Evolutionary conservation across 2,329 filamentous ascomycete species (phyloP).

Genomic region (Basipetospora chlamydospora): DNA sequence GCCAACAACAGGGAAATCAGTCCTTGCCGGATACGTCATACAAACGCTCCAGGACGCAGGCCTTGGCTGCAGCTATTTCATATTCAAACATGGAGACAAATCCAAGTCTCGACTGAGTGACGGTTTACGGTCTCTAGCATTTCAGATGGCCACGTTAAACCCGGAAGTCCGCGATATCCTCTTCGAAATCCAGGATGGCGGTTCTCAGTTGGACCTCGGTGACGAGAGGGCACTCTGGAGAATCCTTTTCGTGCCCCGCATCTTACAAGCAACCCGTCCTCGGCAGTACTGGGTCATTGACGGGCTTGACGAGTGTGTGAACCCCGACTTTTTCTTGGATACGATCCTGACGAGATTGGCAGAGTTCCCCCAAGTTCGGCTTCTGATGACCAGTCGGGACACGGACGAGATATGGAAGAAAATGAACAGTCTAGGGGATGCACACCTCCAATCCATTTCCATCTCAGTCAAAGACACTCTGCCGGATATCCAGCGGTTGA

Average conservation of each 20-base stretch:
- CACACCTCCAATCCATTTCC: neutral
- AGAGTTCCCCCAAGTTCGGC: neutral
- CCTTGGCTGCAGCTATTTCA: neutral
- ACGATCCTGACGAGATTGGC: constrained; percentile 11
- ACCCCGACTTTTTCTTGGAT: constrained; percentile 10
- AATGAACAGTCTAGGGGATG: neutral
- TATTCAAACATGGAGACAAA: neutral
- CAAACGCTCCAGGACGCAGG: neutral
- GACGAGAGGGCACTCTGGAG: constrained; percentile 4
- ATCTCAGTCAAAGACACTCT: neutral
- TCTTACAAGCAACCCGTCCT: constrained; percentile 10
- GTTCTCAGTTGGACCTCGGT: neutral
- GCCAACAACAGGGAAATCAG: neutral
- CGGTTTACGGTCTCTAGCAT: neutral
- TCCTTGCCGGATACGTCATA: neutral
- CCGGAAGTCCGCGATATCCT: neutral
- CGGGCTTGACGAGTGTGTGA: constrained; percentile 18
- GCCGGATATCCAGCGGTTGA: neutral
- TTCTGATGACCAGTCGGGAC: neutral
- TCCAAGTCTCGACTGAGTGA: neutral
- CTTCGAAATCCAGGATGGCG: neutral
- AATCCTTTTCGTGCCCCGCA: constrained; percentile 13
- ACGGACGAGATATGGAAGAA: neutral
- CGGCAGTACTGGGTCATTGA: constrained; percentile 19
- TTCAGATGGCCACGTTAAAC: neutral